phyloP scores from a whole-genome alignment of 2,329 filamentous ascomycete genomes.

The Teratosphaeria zuluensis region DNA sequence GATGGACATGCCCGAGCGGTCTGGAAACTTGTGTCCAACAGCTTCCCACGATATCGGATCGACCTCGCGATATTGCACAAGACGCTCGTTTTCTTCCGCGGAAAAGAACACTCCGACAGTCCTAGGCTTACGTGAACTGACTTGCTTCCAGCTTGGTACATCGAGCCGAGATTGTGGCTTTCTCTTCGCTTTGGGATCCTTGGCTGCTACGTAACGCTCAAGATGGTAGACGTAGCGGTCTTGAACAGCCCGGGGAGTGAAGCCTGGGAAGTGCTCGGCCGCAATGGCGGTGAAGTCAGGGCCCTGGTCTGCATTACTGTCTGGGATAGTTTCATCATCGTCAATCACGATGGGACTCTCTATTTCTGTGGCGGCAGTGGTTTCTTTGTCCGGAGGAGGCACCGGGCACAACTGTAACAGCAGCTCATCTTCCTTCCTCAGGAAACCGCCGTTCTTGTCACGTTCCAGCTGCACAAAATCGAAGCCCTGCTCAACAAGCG shows the following conservation, averaged over 20 bases:
- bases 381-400: neutral
- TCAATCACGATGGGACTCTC: neutral
- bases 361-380: neutral
- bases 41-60: constrained; percentile 21
- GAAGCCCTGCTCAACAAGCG: constrained; percentile 9
- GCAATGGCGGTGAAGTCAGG: neutral
- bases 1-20: constrained; percentile 16
- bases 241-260: neutral
- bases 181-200: neutral
- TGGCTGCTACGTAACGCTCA: neutral
- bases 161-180: neutral
- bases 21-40: constrained; percentile 25
- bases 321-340: neutral
- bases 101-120: neutral
- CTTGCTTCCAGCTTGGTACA: neutral
- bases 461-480: neutral
- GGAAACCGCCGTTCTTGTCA: constrained; percentile 15
- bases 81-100: constrained; percentile 11
- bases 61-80: neutral
- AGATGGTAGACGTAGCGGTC: neutral
- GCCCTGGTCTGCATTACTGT: neutral
- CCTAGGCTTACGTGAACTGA: neutral
- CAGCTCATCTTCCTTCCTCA: constrained; percentile 25
- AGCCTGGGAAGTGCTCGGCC: neutral
- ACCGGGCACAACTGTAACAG: constrained; percentile 22